Evolutionary conservation across 75 land plant species (phyloP).

Genomic region (Picea glauca): DNA sequence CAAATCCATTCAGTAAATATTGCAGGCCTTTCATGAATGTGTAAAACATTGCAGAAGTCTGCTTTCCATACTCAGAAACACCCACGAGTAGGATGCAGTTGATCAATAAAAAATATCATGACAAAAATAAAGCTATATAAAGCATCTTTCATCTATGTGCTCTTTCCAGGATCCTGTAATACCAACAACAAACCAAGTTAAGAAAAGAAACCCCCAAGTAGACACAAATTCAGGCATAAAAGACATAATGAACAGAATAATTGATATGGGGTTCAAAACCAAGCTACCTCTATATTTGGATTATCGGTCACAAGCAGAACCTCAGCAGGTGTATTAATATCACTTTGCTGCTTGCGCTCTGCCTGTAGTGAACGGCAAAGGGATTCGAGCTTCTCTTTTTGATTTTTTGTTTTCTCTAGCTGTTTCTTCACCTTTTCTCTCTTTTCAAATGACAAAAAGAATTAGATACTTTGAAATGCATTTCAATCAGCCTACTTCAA

Average conservation of each 20-base stretch:
- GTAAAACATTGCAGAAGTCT: neutral
- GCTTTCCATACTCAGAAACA: no score
- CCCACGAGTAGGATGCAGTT: neutral
- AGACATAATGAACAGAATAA: neutral
- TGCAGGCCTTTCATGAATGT: neutral
- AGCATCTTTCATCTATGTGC: neutral
- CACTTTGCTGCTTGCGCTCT: constrained; percentile 59
- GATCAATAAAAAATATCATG: neutral
- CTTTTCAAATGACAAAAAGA: constrained; percentile 20
- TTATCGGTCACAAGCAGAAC: neutral
- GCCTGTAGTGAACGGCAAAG: constrained; percentile 86
- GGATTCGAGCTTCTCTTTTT: constrained; percentile 86
- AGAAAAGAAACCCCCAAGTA: neutral
- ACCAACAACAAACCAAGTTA: neutral
- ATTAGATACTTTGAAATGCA: neutral
- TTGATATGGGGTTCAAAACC: neutral
- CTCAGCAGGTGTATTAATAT: neutral
- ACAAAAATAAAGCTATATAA: neutral
- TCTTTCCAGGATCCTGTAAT: constrained; percentile 7
- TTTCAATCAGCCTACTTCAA: neutral
- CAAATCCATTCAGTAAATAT: neutral
- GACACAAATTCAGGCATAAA: neutral
- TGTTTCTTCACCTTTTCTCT: constrained; percentile 81
- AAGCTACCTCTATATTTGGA: neutral
- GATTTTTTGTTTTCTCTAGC: constrained; percentile 74